Evolutionary conservation across 345 rosid genomes (phyloP), one percentile per base, ranked within the genome.

Genomic region (Citrus sp.): DNA sequence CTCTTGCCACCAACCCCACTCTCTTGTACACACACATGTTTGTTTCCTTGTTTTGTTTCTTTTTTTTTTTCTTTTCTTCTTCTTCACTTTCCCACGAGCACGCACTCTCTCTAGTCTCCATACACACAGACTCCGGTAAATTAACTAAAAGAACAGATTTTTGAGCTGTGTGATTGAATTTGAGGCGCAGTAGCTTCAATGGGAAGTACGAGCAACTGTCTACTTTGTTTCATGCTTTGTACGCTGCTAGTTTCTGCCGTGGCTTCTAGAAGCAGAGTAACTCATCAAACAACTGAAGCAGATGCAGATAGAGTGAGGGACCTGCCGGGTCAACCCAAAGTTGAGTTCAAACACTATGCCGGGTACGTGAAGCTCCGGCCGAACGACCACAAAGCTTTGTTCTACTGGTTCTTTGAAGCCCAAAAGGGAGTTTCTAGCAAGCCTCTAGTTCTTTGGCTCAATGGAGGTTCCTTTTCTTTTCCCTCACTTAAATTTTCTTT

Each of bases 371-470:
- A 80, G 12, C 83, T 86, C 34, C 83, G 77, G 77, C 87, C 84
- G 3, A 35, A 49, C 0, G 72, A 77, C n/a, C 73, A 79, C 9
- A 90, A 85, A 70, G 89, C 93, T 2, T 81, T 92, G 54, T 92
- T 89, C 84, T 90, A 92, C 67, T 90, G 93, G 94, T 90, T 92
- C 83, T 92, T 92, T 35, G 92, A 90, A 85, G 90, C 93, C 0
- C 86, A 86, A 67, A 51, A 70, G 2, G 80, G 54, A 46, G 72
- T 80, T 0, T 67, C 88, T 25, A 58, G 6, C 18, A 89, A 85
- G 27, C 94, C 97, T 73, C 89, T 92, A 2, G 88, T 92, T 55
- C 89, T 92, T 22, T 92, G 94, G 97, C 97, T 92, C 84, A 88
- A 90, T 73, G 93, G 93, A 87, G 94, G 94, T 90, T 4, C 38